Evolutionary conservation across 345 rosid genomes (phyloP).

Genomic region (Xanthoceras sorbifolium): DNA sequence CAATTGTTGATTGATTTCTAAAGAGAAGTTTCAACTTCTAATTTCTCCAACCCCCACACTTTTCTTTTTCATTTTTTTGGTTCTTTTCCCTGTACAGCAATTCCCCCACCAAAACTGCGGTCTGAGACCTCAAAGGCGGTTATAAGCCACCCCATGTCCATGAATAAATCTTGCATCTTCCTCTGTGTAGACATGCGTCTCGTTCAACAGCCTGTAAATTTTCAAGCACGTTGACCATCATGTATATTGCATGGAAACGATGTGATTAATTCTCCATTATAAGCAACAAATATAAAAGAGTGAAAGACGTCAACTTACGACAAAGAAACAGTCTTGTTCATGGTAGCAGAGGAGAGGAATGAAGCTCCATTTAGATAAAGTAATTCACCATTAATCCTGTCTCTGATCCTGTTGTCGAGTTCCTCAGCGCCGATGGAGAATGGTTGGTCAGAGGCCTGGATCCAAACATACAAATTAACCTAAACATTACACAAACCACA

Average conservation of each 20-base stretch:
- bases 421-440: conserved; percentile 56
- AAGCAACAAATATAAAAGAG: neutral
- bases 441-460: conserved; percentile 83
- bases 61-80: neutral
- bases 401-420: conserved; percentile 69
- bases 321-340: conserved; percentile 74
- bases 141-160: conserved; percentile 79
- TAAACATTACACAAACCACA: neutral
- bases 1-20: conserved; percentile 19
- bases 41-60: conserved; percentile 1
- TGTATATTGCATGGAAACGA: neutral
- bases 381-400: conserved; percentile 69
- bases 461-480: neutral
- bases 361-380: conserved; percentile 80
- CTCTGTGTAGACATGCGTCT: conserved; percentile 91
- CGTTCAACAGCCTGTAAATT: conserved; percentile 74
- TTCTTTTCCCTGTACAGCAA: conserved; percentile 31
- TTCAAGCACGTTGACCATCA: neutral
- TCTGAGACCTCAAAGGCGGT: conserved; percentile 43
- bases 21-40: conserved; percentile 12
- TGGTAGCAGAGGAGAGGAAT: conserved; percentile 74
- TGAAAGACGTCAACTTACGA: conserved; percentile 53
- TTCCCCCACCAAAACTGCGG: conserved; percentile 21
- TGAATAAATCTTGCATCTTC: conserved; percentile 88
- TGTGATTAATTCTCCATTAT: neutral